Conservation (phyloP, 176 grass and related monocot genomes). For the Oryza glaberrima region DNA sequence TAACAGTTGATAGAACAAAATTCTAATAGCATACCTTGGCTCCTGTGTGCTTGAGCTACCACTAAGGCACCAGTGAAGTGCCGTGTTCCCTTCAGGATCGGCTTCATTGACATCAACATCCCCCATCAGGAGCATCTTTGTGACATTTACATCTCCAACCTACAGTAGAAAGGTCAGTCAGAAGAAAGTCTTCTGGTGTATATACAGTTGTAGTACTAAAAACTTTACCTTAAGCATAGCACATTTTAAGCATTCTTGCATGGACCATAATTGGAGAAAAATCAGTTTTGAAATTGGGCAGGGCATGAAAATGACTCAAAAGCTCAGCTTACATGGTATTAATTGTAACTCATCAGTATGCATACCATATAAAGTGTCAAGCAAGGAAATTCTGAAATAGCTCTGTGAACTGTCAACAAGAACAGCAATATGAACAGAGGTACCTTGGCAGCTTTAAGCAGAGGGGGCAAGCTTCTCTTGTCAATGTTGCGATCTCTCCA, state of each 20-base stretch:
- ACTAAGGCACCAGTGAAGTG: slow-evolving; percentile 73
- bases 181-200: background rate
- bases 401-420: background rate
- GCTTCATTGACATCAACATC: slow-evolving; percentile 60
- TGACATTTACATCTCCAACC: slow-evolving; percentile 54
- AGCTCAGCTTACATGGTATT: background rate
- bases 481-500: slow-evolving; percentile 31
- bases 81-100: slow-evolving; percentile 57
- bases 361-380: background rate
- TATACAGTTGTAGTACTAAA: background rate
- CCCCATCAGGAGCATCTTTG: slow-evolving; percentile 62
- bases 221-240: slow-evolving; percentile 1
- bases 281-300: background rate
- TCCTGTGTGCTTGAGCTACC: slow-evolving; percentile 53
- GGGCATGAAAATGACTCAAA: background rate
- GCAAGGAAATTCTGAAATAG: slow-evolving; percentile 4
- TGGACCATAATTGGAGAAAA: slow-evolving; percentile 3
- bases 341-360: background rate
- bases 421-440: background rate
- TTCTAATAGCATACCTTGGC: slow-evolving; percentile 45
- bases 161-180: slow-evolving; percentile 24
- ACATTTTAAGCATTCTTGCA: background rate
- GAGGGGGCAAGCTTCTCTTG: slow-evolving; percentile 50
- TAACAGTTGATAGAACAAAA: background rate
- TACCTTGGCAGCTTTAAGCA: slow-evolving; percentile 63